A percentile compares a stretch with the other conserved stretches of the same genome.
phyloP scores from a whole-genome alignment of 176 grass and related monocot species.

The Ampelocalamus luodianensis region DNA sequence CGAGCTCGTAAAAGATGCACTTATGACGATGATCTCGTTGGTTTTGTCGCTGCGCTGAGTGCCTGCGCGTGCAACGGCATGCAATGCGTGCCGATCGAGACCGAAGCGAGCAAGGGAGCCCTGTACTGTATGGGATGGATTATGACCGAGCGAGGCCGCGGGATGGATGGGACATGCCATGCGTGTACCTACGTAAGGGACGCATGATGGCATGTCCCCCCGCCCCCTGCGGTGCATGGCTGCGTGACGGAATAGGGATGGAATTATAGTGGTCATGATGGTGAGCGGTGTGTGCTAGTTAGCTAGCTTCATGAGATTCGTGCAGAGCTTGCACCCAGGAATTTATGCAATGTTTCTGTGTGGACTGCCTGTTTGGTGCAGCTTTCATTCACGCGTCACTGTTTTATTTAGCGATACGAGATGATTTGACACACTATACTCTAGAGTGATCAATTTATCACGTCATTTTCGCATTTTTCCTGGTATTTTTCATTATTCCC shows the following conservation, averaged over 20 bases:
- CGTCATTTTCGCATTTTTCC: too few relatives aligned
- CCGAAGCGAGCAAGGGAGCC: background rate
- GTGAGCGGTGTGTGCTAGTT: background rate
- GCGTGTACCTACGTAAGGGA: conserved; percentile 33
- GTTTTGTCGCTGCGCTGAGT: background rate
- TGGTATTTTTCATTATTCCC: too few relatives aligned
- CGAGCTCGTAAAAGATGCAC: conserved; percentile 14
- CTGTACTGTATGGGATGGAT: background rate
- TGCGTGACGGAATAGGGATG: background rate
- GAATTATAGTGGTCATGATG: background rate
- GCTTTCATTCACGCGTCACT: too few relatives aligned
- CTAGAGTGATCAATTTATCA: too few relatives aligned
- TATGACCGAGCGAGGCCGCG: background rate
- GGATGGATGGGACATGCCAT: conserved; percentile 34
- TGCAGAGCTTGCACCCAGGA: background rate
- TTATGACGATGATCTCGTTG: background rate
- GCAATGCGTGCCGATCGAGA: conserved; percentile 1
- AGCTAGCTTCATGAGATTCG: background rate
- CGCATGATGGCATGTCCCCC: conserved; percentile 19
- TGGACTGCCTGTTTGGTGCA: too few relatives aligned
- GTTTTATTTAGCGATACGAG: too few relatives aligned
- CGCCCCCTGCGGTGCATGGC: background rate
- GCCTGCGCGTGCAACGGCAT: background rate
- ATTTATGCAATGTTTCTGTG: too few relatives aligned
- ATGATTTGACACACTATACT: too few relatives aligned